Percentiles rank a stretch among this genome's conserved stretches.
Evolutionary conservation across 2,329 filamentous ascomycete species (phyloP).

Genomic region (Exophiala xenobiotica): DNA sequence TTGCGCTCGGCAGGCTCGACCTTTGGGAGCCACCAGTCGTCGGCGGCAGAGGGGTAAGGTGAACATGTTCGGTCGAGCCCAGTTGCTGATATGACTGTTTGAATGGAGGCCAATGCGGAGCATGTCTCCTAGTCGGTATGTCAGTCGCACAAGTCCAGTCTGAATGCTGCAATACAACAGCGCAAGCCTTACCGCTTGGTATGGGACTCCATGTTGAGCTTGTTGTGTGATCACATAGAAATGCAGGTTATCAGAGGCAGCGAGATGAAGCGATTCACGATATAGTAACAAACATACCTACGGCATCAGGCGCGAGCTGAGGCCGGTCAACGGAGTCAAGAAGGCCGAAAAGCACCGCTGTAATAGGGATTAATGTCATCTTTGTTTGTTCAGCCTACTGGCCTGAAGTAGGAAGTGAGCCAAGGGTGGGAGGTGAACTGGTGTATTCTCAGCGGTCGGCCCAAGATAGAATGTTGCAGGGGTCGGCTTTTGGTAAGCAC

Average conservation of each 20-base stretch:
- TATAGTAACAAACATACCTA: slow-evolving; percentile 1
- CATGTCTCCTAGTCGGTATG: slow-evolving; percentile 17
- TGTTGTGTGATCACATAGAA: slow-evolving; percentile 7
- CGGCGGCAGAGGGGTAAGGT: slow-evolving; percentile 22
- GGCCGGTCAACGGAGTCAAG: not conserved
- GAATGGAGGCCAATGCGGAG: slow-evolving; percentile 25
- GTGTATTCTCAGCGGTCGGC: not conserved
- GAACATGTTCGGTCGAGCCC: slow-evolving; percentile 23
- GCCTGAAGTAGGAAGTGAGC: not conserved
- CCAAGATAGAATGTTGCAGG: slow-evolving; percentile 1
- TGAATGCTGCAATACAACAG: not conserved
- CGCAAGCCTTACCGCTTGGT: slow-evolving; percentile 18
- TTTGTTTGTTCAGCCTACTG: too few species aligned
- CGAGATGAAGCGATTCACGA: not conserved
- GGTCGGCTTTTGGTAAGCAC: not conserved
- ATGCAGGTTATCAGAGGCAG: not conserved
- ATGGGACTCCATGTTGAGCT: slow-evolving; percentile 14
- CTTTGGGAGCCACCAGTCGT: slow-evolving; percentile 14
- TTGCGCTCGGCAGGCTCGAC: slow-evolving; percentile 18
- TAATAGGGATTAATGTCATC: not conserved
- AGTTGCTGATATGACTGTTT: slow-evolving; percentile 28
- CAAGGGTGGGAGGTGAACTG: not conserved
- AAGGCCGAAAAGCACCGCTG: not conserved
- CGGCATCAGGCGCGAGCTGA: not conserved
- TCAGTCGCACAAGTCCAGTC: slow-evolving; percentile 6